phyloP scores from a whole-genome alignment of 2,329 filamentous ascomycete species.

The Fusarium temperatum region DNA sequence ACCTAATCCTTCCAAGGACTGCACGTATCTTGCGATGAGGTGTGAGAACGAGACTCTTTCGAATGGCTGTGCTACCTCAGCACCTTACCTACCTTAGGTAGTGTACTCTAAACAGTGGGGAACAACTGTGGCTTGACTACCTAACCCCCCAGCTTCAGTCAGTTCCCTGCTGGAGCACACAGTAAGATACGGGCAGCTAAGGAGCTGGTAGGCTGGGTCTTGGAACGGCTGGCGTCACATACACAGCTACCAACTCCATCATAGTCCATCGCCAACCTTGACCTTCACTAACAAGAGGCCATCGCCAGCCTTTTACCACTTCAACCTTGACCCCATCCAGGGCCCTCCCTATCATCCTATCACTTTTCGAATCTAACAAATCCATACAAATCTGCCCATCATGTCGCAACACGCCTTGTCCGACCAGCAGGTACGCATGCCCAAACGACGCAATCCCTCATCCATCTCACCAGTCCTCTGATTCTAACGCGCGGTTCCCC shows the following conservation, averaged over 20 bases:
- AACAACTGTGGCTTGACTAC: conserved; percentile 31
- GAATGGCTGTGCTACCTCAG: conserved; percentile 22
- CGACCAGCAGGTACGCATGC: conserved; percentile 84
- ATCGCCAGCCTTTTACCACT: conserved; percentile 32
- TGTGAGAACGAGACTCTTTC: background rate
- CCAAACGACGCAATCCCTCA: conserved; percentile 30
- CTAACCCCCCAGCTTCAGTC: conserved; percentile 19
- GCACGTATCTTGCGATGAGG: background rate
- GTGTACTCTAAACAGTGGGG: conserved; percentile 11
- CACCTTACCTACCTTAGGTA: background rate
- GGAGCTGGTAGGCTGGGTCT: conserved; percentile 14
- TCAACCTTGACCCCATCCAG: conserved; percentile 4
- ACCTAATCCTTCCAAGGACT: background rate
- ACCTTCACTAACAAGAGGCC: conserved; percentile 32
- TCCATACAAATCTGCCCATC: conserved; percentile 52
- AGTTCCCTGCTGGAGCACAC: conserved; percentile 24
- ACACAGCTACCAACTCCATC: conserved; percentile 41
- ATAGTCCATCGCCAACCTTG: conserved; percentile 22
- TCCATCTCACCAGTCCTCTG: conserved; percentile 8
- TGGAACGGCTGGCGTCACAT: conserved; percentile 40
- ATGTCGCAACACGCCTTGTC: conserved; percentile 98
- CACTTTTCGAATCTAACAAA: conserved; percentile 17
- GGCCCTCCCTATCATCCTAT: background rate
- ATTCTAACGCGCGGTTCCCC: conserved; percentile 24
- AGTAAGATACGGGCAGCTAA: conserved; percentile 20